phyloP scores from a whole-genome alignment of 2,329 filamentous ascomycete genomes.

The Alternaria sp. region DNA sequence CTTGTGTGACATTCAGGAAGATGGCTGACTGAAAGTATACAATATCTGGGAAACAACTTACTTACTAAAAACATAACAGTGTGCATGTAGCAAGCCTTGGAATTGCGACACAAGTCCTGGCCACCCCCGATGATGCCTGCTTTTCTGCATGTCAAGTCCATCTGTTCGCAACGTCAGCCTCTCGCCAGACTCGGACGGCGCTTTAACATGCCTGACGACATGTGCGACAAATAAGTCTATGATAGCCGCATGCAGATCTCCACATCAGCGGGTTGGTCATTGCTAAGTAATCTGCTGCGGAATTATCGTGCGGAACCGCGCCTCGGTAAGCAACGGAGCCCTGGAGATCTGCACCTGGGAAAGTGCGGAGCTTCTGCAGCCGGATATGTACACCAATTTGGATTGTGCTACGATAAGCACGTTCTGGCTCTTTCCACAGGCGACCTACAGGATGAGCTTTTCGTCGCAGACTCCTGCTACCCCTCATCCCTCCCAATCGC shows the following conservation, averaged over 20 bases:
- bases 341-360: slow-evolving; percentile 11
- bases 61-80: neutral
- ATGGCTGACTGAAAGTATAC: neutral
- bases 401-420: slow-evolving; percentile 17
- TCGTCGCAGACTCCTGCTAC: neutral
- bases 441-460: slow-evolving; percentile 8
- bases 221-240: neutral
- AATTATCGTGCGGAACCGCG: slow-evolving; percentile 6
- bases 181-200: neutral
- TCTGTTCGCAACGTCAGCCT: neutral
- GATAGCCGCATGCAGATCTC: neutral
- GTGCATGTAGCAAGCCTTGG: neutral
- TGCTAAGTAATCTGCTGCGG: slow-evolving; percentile 14
- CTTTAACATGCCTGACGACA: neutral
- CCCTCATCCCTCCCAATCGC: neutral
- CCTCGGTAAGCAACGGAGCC: slow-evolving; percentile 7
- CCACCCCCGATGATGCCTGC: neutral
- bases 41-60: neutral
- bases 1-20: neutral
- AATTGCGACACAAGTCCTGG: neutral
- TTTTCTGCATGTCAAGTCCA: neutral
- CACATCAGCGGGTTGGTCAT: slow-evolving; percentile 10
- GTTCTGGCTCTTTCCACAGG: slow-evolving; percentile 15
- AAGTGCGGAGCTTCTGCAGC: slow-evolving; percentile 12
- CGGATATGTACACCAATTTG: slow-evolving; percentile 11